These are phyloP conservation scores for Cryptococcus floricola DNA, from an alignment of 1,284 basidiomycete genomes.

Conservation along the genomic window DNA sequence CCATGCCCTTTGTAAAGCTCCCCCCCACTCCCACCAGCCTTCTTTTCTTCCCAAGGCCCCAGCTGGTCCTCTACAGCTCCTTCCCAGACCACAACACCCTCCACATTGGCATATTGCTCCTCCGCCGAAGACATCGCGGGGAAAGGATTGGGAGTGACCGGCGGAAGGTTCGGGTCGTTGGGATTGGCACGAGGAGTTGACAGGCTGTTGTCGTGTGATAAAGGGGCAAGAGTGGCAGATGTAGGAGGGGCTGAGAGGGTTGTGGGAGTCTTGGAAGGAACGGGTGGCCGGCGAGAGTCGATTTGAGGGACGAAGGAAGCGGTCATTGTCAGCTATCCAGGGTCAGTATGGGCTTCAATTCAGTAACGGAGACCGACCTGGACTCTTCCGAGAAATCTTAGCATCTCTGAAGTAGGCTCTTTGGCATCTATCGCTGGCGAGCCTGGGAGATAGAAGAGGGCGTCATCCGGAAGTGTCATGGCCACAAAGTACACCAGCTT, in stretches of 20 bases:
- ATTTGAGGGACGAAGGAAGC: constrained; percentile 69
- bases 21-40: constrained; percentile 25
- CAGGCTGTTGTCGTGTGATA: constrained; percentile 22
- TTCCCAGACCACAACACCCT: constrained; percentile 66
- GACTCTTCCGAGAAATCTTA: constrained; percentile 58
- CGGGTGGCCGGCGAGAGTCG: constrained; percentile 45
- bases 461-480: constrained; percentile 54
- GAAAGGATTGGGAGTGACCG: constrained; percentile 38
- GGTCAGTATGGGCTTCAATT: constrained; percentile 3
- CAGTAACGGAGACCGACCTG: constrained; percentile 4
- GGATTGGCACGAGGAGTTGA: constrained; percentile 34
- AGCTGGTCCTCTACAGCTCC: constrained; percentile 27
- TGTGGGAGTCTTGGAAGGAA: constrained; percentile 9
- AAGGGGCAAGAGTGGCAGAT: constrained; percentile 17
- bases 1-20: not conserved
- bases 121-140: constrained; percentile 61
- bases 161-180: constrained; percentile 51
- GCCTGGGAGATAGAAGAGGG: constrained; percentile 6
- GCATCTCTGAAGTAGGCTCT: constrained; percentile 57
- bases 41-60: constrained; percentile 11
- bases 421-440: constrained; percentile 9
- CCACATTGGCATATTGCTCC: constrained; percentile 66
- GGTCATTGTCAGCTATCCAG: constrained; percentile 65
- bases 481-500: constrained; percentile 66
- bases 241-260: constrained; percentile 7